phyloP scores from a whole-genome alignment of 2,329 filamentous ascomycete species.

The Talaromyces funiculosus region DNA sequence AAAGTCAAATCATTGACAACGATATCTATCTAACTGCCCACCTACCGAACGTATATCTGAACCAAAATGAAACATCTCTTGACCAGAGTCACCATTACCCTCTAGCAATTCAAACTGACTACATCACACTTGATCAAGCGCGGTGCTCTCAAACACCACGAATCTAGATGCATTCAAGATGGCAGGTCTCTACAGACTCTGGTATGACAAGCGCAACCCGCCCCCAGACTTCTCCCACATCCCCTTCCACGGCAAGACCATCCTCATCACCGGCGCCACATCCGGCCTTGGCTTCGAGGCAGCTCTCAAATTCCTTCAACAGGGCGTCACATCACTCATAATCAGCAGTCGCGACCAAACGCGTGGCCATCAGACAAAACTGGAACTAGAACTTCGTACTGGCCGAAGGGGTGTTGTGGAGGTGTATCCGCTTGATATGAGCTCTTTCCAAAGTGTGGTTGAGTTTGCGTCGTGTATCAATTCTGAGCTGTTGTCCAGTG shows the following conservation, averaged over 20 bases:
- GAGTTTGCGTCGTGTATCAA: constrained; percentile 37
- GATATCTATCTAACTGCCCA: no score
- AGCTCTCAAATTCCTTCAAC: constrained; percentile 42
- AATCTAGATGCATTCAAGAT: no score
- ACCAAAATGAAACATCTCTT: no score
- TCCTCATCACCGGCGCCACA: constrained; percentile 48
- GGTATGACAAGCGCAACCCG: constrained; percentile 19
- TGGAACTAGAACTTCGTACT: constrained; percentile 30
- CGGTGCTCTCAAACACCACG: no score
- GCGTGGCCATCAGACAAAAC: constrained; percentile 40
- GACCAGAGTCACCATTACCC: no score
- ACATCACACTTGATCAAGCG: no score
- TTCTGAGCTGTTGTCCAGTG: constrained; percentile 23
- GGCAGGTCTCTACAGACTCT: constrained; percentile 10
- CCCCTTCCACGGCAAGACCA: constrained; percentile 42
- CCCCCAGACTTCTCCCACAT: constrained; percentile 32
- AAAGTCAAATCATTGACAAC: no score
- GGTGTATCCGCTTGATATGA: constrained; percentile 45
- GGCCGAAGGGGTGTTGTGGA: constrained; percentile 33
- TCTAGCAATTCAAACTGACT: no score
- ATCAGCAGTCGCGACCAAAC: constrained; percentile 42
- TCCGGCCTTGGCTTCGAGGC: constrained; percentile 48
- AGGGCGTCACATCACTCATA: constrained; percentile 40
- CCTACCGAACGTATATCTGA: no score
- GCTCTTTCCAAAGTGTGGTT: constrained; percentile 41